Percentiles rank a stretch among this genome's conserved stretches.
These are phyloP conservation scores for Fraxinus sp. DNA, from an alignment of 305 asterid genomes.

Conservation along the genomic window DNA sequence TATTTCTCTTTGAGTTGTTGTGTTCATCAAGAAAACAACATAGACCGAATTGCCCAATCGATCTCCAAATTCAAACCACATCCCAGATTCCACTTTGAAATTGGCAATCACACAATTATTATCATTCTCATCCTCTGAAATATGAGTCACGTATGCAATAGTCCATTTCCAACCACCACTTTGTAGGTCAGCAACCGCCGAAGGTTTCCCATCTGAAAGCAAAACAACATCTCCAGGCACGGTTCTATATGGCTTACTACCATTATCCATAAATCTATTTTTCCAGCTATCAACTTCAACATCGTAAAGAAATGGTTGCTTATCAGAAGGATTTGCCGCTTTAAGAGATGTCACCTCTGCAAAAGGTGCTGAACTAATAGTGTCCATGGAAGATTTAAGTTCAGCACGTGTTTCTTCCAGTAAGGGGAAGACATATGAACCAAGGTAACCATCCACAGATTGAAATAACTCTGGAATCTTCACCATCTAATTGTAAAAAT, in stretches of 20 bases:
- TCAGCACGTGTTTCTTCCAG: conserved; percentile 58
- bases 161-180: conserved; percentile 34
- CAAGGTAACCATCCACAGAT: conserved; percentile 36
- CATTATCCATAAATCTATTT: conserved; percentile 33
- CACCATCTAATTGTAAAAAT: conserved; percentile 36
- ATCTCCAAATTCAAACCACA: conserved; percentile 20
- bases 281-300: conserved; percentile 44
- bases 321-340: neutral
- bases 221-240: conserved; percentile 59
- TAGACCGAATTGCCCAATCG: conserved; percentile 21
- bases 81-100: conserved; percentile 37
- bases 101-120: conserved; percentile 23
- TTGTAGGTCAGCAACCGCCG: conserved; percentile 36
- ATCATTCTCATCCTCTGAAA: conserved; percentile 29
- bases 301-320: neutral
- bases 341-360: conserved; percentile 32
- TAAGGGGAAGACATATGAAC: conserved; percentile 42
- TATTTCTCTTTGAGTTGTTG: conserved; percentile 41
- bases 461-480: conserved; percentile 40
- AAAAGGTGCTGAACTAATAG: conserved; percentile 40
- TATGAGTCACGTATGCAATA: conserved; percentile 41
- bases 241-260: conserved; percentile 51
- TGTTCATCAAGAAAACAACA: conserved; percentile 44
- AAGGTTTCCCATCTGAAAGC: conserved; percentile 48
- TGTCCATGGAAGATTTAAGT: conserved; percentile 43